Evolutionary conservation across 1,139 yeast genomes (phyloP).

Genomic region (Diutina pseudorugosa): DNA sequence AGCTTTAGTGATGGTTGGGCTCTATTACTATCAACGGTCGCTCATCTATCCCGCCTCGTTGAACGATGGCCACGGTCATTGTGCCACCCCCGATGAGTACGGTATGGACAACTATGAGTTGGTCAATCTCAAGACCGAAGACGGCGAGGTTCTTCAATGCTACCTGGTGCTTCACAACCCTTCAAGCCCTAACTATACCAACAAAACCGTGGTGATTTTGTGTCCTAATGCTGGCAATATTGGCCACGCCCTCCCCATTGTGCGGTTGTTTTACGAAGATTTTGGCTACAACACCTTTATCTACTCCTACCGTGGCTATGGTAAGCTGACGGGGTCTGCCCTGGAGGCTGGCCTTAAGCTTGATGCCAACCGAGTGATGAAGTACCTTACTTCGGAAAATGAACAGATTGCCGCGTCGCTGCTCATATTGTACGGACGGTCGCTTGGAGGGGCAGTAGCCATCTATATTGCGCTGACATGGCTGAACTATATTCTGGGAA

Average conservation of each 20-base stretch:
- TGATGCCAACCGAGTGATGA: conserved; percentile 69
- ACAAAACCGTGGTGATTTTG: conserved; percentile 64
- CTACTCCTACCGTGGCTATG: conserved; percentile 89
- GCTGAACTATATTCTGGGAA: conserved; percentile 39
- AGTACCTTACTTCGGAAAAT: conserved; percentile 40
- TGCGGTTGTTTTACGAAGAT: conserved; percentile 50
- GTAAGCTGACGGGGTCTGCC: conserved; percentile 69
- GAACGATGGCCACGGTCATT: conserved; percentile 63
- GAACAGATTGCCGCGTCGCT: conserved; percentile 40
- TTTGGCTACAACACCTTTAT: conserved; percentile 72
- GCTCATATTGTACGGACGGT: conserved; percentile 71
- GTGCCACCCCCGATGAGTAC: conserved; percentile 68
- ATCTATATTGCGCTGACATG: conserved; percentile 61
- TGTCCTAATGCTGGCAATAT: conserved; percentile 97
- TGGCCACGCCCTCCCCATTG: conserved; percentile 84
- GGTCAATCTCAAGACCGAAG: conserved; percentile 50
- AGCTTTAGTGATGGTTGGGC: conserved; percentile 33
- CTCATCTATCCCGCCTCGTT: conserved; percentile 75
- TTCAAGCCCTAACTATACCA: conserved; percentile 25
- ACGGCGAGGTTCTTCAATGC: conserved; percentile 41
- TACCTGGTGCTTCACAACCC: conserved; percentile 37
- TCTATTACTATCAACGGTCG: conserved; percentile 55
- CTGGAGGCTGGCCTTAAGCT: conserved; percentile 68
- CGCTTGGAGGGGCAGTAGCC: conserved; percentile 93
- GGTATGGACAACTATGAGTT: conserved; percentile 56